These are phyloP conservation scores for Kodamaea derodonti DNA, from an alignment of 1,139 yeast species.

Conservation along the genomic window DNA sequence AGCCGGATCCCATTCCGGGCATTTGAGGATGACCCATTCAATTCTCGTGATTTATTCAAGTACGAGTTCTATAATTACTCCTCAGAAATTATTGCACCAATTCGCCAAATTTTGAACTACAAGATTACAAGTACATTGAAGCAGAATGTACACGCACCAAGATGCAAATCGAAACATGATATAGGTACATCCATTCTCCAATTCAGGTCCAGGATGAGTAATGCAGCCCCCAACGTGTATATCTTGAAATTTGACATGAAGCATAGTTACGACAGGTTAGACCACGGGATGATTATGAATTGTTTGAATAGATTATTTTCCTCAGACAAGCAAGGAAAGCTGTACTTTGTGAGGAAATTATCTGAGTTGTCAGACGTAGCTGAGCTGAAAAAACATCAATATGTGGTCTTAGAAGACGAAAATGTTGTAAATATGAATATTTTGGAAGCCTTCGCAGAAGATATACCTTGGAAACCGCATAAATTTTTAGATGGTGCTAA, in stretches of 20 bases:
- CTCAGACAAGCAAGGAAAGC: slow-evolving; percentile 18
- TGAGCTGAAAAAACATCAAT: slow-evolving; percentile 10
- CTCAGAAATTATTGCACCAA: slow-evolving; percentile 31
- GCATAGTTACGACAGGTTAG: slow-evolving; percentile 76
- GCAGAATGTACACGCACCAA: slow-evolving; percentile 10
- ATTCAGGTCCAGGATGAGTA: slow-evolving; percentile 17
- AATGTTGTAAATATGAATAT: slow-evolving; percentile 14
- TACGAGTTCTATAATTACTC: slow-evolving; percentile 22
- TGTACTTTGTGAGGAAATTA: slow-evolving; percentile 22
- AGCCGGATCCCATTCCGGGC: slow-evolving; percentile 16
- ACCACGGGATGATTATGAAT: slow-evolving; percentile 43
- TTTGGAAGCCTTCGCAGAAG: slow-evolving; percentile 3
- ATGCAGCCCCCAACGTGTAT: slow-evolving; percentile 28
- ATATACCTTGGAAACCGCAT: neutral
- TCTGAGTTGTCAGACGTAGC: slow-evolving; percentile 9
- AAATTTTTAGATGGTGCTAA: slow-evolving; percentile 23
- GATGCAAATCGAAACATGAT: slow-evolving; percentile 27
- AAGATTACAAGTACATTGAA: slow-evolving; percentile 4
- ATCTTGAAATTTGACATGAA: slow-evolving; percentile 73
- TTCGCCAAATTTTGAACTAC: slow-evolving; percentile 18
- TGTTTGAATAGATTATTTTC: slow-evolving; percentile 24
- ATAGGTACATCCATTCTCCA: slow-evolving; percentile 21
- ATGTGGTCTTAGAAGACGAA: slow-evolving; percentile 11
- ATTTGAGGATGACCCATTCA: neutral
- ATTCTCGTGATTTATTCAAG: slow-evolving; percentile 9